Base-by-base conservation (phyloP, 129 eudicot genomes). In the Centella asiatica region DNA sequence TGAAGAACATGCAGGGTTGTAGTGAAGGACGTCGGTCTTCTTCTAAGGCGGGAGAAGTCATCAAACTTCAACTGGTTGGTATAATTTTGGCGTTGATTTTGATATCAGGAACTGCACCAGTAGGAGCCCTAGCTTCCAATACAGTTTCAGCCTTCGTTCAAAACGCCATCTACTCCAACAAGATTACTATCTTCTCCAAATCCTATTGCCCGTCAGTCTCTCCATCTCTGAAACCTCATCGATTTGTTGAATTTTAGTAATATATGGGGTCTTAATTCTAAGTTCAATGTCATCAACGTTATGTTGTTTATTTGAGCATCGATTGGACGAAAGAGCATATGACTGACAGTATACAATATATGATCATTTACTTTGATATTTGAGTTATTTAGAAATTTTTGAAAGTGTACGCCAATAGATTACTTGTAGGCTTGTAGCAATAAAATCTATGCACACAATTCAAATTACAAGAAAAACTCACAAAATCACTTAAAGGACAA, bases 141-240 rank as follows among this genome's bases (percentile, higher is more conserved):
- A 87, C 99, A 26, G 77, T 90, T 6, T 76, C 96, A 6, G 99
- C 99, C 6, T 93, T 87, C 28, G 99, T 93, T 39, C 84, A 87
- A 56, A 87, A 68, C 65, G 84, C 78, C 65, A 77, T 93, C 29
- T 93, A 82, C 84, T 87, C 99, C 64, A 87, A 92, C 75, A 83
- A 77, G 67, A 82, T 93, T 54, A 85, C 99, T 19, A 66, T 93
- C 32, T 93, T 93, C 82, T 93, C 99, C 74, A 93, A 93, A 72
- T 82, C 99, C 0, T 93, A 87, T 67, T 93, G 99, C 84, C 92
- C 96, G 99, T 93, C 61, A 69, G 81, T 69, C 33, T 53, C 54
- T 33, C 66, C 36, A 11, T 36, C 68, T 51, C 37, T 34, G 28
- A 28, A 22, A 8, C 33, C 11, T 62, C 57, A 34, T 9, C n/a